Evolutionary conservation across 495 filamentous ascomycete species (phyloP), one percentile per base, ranked within the genome.

Genomic region (Podospora tetraspora): DNA sequence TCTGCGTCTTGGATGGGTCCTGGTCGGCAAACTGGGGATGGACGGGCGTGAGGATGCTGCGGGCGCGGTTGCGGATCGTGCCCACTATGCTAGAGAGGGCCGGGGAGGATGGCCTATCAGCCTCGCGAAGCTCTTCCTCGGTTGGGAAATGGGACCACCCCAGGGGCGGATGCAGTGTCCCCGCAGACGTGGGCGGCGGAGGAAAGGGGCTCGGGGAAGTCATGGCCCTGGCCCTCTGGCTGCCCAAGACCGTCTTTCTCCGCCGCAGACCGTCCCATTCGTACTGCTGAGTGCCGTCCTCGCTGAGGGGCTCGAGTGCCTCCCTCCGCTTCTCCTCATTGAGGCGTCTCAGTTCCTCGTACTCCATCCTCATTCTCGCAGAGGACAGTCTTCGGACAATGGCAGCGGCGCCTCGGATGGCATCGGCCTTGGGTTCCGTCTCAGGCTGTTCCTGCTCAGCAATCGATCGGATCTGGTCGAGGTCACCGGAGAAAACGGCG

Each of bases 251-350:
- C 11, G 95, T 98, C 74, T 88, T 91, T 63, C 95, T 87, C 68
- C 95, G 84, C 71, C 93, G 85, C 66, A 99, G 82, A 23, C 95
- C 95, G 81, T 98, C 95, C 92, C 93, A 99, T 79, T 99, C 93
- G 63, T 92, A 87, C 32, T 88, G 66, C 16, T 69, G 75, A 25
- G 64, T 68, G 3, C 82, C 80, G 66, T 92, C 87, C 70, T 96
- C 92, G 52, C 79, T 84, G 11, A 94, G 88, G 3, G 92, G 89
- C 66, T 88, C 86, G 67, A 97, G 85, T 25, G 80, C 82, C 72
- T 96, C 92, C 67, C 83, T 80, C 65, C 86, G 79, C 64, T 87
- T 89, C 69, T 97, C 94, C 69, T 94, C 88, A 68, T 89, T 88
- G 67, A 96, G 84, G 58, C 91, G 87, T 70, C 86, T 89, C 3